Percentiles rank a stretch among this genome's conserved stretches.
These are phyloP conservation scores for Candida ipomoeae DNA, from an alignment of 805 yeast species.

Conservation along the genomic window DNA sequence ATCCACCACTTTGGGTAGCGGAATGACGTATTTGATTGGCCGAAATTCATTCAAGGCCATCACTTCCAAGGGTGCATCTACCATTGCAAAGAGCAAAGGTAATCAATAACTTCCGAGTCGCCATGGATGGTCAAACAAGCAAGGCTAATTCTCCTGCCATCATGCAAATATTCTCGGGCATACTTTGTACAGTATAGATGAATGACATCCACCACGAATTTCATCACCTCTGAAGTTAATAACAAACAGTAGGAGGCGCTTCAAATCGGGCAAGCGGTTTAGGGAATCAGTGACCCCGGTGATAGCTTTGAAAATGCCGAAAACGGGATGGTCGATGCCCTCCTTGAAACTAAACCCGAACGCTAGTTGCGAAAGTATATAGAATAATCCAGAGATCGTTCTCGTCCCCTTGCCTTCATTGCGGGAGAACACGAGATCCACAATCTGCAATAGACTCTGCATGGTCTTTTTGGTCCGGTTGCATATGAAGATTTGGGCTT, in stretches of 20 bases:
- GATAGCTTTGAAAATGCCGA: constrained; percentile 6
- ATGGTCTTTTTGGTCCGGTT: neutral
- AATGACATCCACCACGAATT: constrained; percentile 11
- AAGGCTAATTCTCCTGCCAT: constrained; percentile 3
- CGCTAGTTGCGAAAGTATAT: constrained; percentile 13
- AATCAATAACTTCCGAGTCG: constrained; percentile 9
- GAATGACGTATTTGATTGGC: constrained; percentile 68
- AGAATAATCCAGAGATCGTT: constrained; percentile 8
- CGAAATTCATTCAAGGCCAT: constrained; percentile 57
- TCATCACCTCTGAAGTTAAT: constrained; percentile 8
- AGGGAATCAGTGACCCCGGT: constrained; percentile 3
- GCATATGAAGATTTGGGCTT: neutral
- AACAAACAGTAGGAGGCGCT: constrained; percentile 2
- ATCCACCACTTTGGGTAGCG: constrained; percentile 71
- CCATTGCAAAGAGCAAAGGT: constrained; percentile 10
- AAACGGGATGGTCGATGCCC: constrained; percentile 4
- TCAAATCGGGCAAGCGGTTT: neutral
- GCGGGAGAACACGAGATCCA: constrained; percentile 5
- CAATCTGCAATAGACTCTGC: constrained; percentile 4
- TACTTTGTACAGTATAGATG: constrained; percentile 11
- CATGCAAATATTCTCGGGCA: constrained; percentile 1
- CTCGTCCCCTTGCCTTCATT: neutral
- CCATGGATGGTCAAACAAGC: constrained; percentile 12
- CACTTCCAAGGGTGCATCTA: constrained; percentile 1
- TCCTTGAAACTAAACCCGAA: constrained; percentile 10